Conservation (phyloP, 768 basidiomycete genomes). For the Scleroderma bovista region DNA sequence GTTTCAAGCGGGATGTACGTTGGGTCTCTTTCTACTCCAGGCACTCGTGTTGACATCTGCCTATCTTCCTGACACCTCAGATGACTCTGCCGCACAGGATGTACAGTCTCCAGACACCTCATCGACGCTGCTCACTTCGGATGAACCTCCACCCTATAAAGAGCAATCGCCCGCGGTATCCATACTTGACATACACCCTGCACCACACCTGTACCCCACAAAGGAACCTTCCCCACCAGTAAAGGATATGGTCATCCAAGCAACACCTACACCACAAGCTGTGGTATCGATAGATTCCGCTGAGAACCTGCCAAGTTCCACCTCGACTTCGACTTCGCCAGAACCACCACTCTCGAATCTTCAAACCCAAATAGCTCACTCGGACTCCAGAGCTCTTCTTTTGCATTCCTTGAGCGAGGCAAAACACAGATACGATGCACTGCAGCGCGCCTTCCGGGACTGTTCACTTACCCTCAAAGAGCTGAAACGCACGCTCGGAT, state of each 20-base stretch:
- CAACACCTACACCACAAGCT: no score
- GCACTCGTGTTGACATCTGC: not conserved
- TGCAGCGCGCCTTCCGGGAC: slow-evolving; percentile 62
- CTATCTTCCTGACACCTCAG: not conserved
- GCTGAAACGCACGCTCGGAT: slow-evolving; percentile 34
- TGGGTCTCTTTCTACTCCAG: not conserved
- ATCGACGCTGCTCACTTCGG: slow-evolving; percentile 7
- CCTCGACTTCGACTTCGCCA: not conserved
- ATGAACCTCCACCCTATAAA: slow-evolving; percentile 6
- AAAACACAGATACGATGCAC: slow-evolving; percentile 50
- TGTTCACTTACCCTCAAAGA: slow-evolving; percentile 64
- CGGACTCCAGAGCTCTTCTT: slow-evolving; percentile 26
- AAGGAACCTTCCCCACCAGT: not conserved
- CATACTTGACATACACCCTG: slow-evolving; percentile 10
- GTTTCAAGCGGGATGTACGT: not conserved
- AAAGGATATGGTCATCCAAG: not conserved
- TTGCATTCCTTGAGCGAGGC: slow-evolving; percentile 41
- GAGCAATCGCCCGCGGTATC: slow-evolving; percentile 16
- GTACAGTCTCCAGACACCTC: not conserved
- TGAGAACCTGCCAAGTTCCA: not conserved
- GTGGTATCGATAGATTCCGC: no score
- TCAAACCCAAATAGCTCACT: not conserved
- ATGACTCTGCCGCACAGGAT: not conserved
- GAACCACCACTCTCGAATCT: not conserved
- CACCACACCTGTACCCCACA: not conserved